These are phyloP conservation scores for Hordeum pubiflorum DNA, from an alignment of 202 grass and related monocot genomes.

Conservation along the genomic window DNA sequence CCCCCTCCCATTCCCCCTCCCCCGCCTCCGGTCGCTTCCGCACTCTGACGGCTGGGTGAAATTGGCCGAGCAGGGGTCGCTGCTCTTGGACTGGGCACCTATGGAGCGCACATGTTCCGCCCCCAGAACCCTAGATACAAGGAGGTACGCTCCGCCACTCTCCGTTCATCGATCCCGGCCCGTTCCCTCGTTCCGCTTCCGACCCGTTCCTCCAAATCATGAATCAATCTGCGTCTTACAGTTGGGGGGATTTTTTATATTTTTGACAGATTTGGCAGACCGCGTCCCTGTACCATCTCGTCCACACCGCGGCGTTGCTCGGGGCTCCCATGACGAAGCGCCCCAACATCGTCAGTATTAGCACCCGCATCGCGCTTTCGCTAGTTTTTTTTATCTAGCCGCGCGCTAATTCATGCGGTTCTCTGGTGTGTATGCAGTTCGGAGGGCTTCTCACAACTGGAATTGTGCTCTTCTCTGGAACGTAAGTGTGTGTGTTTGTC, in stretches of 20 bases:
- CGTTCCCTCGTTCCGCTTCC: neutral
- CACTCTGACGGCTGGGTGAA: neutral
- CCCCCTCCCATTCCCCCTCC: too few relatives aligned
- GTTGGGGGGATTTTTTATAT: neutral
- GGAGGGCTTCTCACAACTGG: conserved; percentile 82
- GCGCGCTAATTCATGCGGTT: neutral
- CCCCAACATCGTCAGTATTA: conserved; percentile 60
- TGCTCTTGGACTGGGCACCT: conserved; percentile 81
- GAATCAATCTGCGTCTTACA: neutral
- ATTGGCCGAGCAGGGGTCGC: conserved; percentile 47
- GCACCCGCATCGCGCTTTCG: neutral
- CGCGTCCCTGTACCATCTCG: conserved; percentile 85
- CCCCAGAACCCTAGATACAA: conserved; percentile 74
- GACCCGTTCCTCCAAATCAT: neutral
- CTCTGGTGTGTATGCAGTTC: conserved; percentile 48
- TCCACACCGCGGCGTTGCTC: conserved; percentile 81
- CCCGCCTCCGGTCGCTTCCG: neutral
- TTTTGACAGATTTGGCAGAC: conserved; percentile 62
- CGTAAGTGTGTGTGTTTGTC: conserved; percentile 38
- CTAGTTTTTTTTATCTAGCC: neutral
- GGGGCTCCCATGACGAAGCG: conserved; percentile 71
- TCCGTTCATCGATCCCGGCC: neutral
- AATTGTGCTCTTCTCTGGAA: conserved; percentile 90
- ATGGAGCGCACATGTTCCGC: conserved; percentile 66
- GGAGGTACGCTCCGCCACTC: conserved; percentile 26